Conservation (phyloP, 2,329 filamentous ascomycete genomes). For the Chrysoporthe cubensis region DNA sequence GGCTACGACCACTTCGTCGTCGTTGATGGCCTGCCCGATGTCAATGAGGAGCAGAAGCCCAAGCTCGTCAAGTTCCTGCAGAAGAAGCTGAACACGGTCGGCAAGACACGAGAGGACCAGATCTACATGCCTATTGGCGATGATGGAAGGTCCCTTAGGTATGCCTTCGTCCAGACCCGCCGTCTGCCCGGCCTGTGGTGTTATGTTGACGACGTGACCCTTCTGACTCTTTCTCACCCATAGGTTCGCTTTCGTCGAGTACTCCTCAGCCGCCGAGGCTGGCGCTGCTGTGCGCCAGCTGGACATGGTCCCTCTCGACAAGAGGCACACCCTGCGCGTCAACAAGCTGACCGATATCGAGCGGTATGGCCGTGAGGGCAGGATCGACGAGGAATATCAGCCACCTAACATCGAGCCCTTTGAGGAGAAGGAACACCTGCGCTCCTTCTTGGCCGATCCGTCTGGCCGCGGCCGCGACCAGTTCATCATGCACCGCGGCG, state of each 20-base stretch:
- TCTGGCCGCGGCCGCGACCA: constrained; percentile 84
- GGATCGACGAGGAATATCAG: constrained; percentile 88
- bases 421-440: constrained; percentile 88
- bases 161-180: constrained; percentile 40
- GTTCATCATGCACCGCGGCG: constrained; percentile 91
- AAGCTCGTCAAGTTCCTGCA: constrained; percentile 96
- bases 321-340: constrained; percentile 91
- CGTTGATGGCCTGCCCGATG: constrained; percentile 88
- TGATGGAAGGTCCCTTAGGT: constrained; percentile 85
- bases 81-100: constrained; percentile 87
- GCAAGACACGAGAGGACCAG: constrained; percentile 81
- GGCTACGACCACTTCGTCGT: constrained; percentile 97
- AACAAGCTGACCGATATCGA: constrained; percentile 99
- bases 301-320: constrained; percentile 86
- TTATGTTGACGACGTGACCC: neutral
- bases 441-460: constrained; percentile 88
- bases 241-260: constrained; percentile 97
- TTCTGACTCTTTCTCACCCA: constrained; percentile 21
- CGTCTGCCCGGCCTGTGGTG: constrained; percentile 11
- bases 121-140: constrained; percentile 95
- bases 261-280: constrained; percentile 87
- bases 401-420: constrained; percentile 83
- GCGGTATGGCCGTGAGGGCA: constrained; percentile 90
- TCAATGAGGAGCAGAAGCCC: constrained; percentile 86
- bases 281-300: constrained; percentile 87